phyloP scores from a whole-genome alignment of 192 early-diverging fungal genomes.

The Helicostylum pulchrum region DNA sequence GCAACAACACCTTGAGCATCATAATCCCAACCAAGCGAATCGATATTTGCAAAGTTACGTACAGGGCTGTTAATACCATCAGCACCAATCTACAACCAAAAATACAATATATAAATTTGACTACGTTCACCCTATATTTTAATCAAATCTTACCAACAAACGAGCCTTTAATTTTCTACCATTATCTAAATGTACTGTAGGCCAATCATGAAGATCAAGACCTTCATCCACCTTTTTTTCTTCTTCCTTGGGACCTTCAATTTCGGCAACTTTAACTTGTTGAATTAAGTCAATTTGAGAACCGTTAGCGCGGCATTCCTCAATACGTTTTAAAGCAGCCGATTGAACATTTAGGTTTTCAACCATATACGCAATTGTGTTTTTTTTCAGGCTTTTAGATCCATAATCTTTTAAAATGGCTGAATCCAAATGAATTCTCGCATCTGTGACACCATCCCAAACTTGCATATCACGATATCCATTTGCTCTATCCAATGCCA shows the following conservation, averaged over 20 bases:
- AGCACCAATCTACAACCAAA: conserved; percentile 62
- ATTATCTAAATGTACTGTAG: conserved; percentile 64
- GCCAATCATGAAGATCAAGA: conserved; percentile 62
- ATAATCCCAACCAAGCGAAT: conserved; percentile 86
- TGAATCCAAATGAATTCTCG: conserved; percentile 63
- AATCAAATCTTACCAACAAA: conserved; percentile 56
- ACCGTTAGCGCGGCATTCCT: conserved; percentile 32
- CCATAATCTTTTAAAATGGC: conserved; percentile 25
- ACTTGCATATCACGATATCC: conserved; percentile 73
- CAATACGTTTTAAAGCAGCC: conserved; percentile 57
- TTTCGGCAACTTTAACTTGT: conserved; percentile 59
- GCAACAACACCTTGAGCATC: conserved; percentile 83
- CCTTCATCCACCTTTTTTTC: neutral
- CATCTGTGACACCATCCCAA: conserved; percentile 72
- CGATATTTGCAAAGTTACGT: conserved; percentile 77
- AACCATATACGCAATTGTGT: conserved; percentile 77
- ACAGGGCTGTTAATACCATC: conserved; percentile 89
- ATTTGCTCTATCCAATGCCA: conserved; percentile 55
- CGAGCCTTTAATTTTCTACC: conserved; percentile 61
- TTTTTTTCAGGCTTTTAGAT: neutral
- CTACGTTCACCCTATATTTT: neutral
- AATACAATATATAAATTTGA: neutral
- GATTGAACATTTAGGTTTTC: conserved; percentile 83
- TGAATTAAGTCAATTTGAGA: conserved; percentile 64
- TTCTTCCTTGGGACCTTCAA: conserved; percentile 24